These are phyloP conservation scores for Penicillium paradoxum DNA, from an alignment of 495 filamentous ascomycete species.

Conservation along the genomic window DNA sequence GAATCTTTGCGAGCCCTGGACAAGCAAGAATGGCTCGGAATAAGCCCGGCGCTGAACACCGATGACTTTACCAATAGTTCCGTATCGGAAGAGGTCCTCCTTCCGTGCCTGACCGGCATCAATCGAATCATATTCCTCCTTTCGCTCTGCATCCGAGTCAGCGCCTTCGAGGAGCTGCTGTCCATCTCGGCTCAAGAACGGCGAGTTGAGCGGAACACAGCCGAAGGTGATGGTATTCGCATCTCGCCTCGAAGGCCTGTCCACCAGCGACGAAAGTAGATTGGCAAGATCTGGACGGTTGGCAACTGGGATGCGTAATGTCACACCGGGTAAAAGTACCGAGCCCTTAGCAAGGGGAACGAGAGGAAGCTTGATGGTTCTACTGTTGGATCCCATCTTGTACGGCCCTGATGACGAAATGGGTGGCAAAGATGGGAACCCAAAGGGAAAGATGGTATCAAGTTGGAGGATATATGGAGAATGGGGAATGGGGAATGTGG, in stretches of 20 bases:
- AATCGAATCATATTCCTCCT: constrained; percentile 37
- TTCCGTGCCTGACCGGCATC: constrained; percentile 59
- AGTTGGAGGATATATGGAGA: constrained; percentile 1
- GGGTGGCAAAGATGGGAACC: constrained; percentile 10
- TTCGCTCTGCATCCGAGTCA: constrained; percentile 31
- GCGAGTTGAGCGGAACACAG: constrained; percentile 75
- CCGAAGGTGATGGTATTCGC: constrained; percentile 65
- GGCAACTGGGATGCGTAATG: constrained; percentile 68
- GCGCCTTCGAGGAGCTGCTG: constrained; percentile 61
- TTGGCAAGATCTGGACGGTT: constrained; percentile 79
- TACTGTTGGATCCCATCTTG: constrained; percentile 42
- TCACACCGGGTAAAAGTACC: constrained; percentile 76
- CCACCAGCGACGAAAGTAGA: constrained; percentile 71
- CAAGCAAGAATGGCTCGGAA: constrained; percentile 74
- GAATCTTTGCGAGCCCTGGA: constrained; percentile 79
- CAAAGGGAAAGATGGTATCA: not conserved
- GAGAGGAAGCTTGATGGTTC: constrained; percentile 58
- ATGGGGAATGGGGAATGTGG: not conserved
- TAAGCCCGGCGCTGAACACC: constrained; percentile 75
- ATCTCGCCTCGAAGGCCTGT: constrained; percentile 58
- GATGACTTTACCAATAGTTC: constrained; percentile 74
- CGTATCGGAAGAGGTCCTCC: constrained; percentile 70
- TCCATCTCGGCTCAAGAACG: constrained; percentile 61
- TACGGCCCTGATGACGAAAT: constrained; percentile 10
- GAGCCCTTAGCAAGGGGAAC: constrained; percentile 68